These are phyloP conservation scores for Tilletia caries DNA, from an alignment of 1,284 basidiomycete species.

Conservation along the genomic window DNA sequence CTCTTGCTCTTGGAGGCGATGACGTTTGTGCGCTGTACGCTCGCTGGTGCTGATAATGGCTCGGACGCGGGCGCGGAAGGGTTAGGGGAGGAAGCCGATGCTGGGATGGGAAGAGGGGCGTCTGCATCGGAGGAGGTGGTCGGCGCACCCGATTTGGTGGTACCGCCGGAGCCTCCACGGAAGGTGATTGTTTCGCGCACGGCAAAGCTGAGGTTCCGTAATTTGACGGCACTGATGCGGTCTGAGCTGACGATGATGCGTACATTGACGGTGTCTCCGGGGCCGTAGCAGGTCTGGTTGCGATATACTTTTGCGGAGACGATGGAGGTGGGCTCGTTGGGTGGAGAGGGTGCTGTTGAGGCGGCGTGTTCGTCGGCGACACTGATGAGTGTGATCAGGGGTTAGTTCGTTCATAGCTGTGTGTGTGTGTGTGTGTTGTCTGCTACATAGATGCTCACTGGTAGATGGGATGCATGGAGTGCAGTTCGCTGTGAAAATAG, in stretches of 20 bases:
- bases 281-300: conserved; percentile 39
- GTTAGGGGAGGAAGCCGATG: background rate
- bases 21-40: conserved; percentile 32
- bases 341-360: conserved; percentile 3
- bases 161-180: conserved; percentile 26
- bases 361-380: conserved; percentile 23
- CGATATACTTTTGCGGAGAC: conserved; percentile 23
- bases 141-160: conserved; percentile 15
- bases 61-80: background rate
- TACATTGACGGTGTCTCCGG: conserved; percentile 39
- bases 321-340: conserved; percentile 7
- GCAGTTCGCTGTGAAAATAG: conserved; percentile 30
- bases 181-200: conserved; percentile 49
- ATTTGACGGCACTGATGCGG: conserved; percentile 36
- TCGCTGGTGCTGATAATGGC: conserved; percentile 12
- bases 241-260: conserved; percentile 39
- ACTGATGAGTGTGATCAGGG: conserved; percentile 8
- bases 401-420: no score
- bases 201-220: conserved; percentile 40
- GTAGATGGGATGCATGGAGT: conserved; percentile 50
- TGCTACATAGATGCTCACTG: conserved; percentile 17
- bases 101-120: background rate
- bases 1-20: conserved; percentile 38
- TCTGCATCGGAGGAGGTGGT: conserved; percentile 12
- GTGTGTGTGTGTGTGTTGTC: background rate